phyloP scores from a whole-genome alignment of 208 protist species.

The Trypanosoma melophagium region DNA sequence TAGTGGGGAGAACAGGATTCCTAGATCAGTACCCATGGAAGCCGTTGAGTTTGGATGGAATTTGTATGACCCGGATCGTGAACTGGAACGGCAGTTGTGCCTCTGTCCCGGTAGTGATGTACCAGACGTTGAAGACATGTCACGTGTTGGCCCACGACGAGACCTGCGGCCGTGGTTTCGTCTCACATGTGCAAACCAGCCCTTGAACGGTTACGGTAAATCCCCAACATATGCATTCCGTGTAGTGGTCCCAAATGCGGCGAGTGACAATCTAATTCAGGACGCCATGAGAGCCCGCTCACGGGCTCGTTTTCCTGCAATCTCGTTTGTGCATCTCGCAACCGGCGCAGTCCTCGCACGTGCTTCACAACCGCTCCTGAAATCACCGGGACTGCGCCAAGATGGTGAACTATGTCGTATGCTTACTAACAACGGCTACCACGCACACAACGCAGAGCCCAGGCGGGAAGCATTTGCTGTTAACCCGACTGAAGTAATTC shows the following conservation, averaged over 20 bases:
- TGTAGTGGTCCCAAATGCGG: conserved; percentile 53
- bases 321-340: conserved; percentile 79
- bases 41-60: conserved; percentile 80
- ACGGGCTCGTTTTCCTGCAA: conserved; percentile 74
- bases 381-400: conserved; percentile 30
- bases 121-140: conserved; percentile 22
- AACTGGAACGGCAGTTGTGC: conserved; percentile 62
- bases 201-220: conserved; percentile 28
- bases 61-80: conserved; percentile 49
- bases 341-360: conserved; percentile 67
- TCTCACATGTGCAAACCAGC: conserved; percentile 33
- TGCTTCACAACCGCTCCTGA: conserved; percentile 79
- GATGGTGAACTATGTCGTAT: conserved; percentile 60
- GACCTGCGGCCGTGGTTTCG: conserved; percentile 73
- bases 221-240: conserved; percentile 71
- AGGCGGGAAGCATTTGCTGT: conserved; percentile 1
- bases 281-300: conserved; percentile 65
- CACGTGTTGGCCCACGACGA: conserved; percentile 13
- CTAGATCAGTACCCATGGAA: neutral
- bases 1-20: neutral
- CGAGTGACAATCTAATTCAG: conserved; percentile 48
- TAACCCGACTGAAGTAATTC: neutral
- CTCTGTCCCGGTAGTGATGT: conserved; percentile 25
- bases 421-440: conserved; percentile 44
- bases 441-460: conserved; percentile 24